These are phyloP conservation scores for Globisporangium cylindrosporum DNA, from an alignment of 352 stramenopile genomes.

Conservation along the genomic window DNA sequence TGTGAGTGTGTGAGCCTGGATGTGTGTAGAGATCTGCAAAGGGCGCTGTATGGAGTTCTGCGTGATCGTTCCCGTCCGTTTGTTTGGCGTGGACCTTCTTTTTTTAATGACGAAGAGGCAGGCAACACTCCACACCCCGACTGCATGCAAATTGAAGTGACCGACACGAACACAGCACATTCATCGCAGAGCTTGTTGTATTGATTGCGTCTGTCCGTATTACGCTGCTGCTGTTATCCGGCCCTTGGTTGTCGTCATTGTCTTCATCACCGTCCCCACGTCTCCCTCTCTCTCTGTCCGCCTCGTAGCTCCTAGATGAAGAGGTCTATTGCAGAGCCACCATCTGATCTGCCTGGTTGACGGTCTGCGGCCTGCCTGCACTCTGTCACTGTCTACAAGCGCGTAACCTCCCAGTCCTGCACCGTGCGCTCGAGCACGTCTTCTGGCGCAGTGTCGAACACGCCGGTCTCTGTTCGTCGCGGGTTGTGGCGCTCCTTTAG, in stretches of 20 bases:
- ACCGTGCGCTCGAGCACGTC: constrained; percentile 81
- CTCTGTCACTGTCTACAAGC: constrained; percentile 34
- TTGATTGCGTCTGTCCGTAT: not conserved
- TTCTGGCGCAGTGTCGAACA: constrained; percentile 76
- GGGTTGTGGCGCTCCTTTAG: constrained; percentile 86
- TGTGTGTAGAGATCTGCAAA: not conserved
- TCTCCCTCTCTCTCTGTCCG: not conserved
- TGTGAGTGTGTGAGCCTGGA: not conserved
- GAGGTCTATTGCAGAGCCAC: not conserved
- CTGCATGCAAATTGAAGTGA: not conserved
- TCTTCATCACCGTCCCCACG: not conserved
- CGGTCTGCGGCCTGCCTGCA: not conserved
- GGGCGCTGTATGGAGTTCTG: not conserved
- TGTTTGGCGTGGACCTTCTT: not conserved
- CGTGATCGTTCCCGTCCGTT: not conserved
- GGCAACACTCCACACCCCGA: not conserved
- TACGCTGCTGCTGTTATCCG: constrained; percentile 6
- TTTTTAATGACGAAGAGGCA: not conserved
- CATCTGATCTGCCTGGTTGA: not conserved
- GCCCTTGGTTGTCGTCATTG: not conserved
- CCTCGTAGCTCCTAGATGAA: not conserved
- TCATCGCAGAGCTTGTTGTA: not conserved
- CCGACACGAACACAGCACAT: not conserved
- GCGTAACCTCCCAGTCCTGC: constrained; percentile 71
- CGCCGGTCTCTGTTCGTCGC: constrained; percentile 78